phyloP scores from a whole-genome alignment of 2,329 filamentous ascomycete genomes.

The Hymenotorrendiella dingleyae region DNA sequence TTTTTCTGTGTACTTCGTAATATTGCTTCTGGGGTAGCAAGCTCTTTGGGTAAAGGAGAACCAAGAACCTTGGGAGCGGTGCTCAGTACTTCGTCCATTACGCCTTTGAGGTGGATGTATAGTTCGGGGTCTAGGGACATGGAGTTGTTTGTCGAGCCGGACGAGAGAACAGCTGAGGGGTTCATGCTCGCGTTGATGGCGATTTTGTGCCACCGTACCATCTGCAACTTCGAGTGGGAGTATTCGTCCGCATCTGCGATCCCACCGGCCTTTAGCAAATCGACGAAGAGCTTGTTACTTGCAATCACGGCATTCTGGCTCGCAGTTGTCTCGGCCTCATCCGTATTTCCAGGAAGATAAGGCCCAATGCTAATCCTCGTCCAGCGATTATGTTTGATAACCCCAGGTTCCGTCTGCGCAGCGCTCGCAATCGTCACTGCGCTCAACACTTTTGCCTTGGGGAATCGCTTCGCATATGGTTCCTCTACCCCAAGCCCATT shows the following conservation, averaged over 20 bases:
- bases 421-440: constrained; percentile 66
- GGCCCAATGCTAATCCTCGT: constrained; percentile 65
- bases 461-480: constrained; percentile 58
- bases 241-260: constrained; percentile 61
- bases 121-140: constrained; percentile 62
- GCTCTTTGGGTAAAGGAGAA: constrained; percentile 49
- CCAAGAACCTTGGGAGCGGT: constrained; percentile 60
- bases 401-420: constrained; percentile 57
- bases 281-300: constrained; percentile 40
- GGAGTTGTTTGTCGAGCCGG: constrained; percentile 57
- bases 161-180: constrained; percentile 61
- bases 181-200: constrained; percentile 74
- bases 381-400: constrained; percentile 67
- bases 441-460: constrained; percentile 53
- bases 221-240: constrained; percentile 60
- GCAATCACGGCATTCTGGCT: constrained; percentile 12
- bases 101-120: constrained; percentile 52
- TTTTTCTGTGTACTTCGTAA: constrained; percentile 58
- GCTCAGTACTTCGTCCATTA: constrained; percentile 65
- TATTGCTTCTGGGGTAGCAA: constrained; percentile 59
- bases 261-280: constrained; percentile 42
- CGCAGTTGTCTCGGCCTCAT: constrained; percentile 14
- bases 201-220: constrained; percentile 70
- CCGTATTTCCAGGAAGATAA: constrained; percentile 46
- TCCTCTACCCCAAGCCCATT: constrained; percentile 34